phyloP scores from a whole-genome alignment of 2,329 filamentous ascomycete species.

The Pseudogymnoascus sp. region DNA sequence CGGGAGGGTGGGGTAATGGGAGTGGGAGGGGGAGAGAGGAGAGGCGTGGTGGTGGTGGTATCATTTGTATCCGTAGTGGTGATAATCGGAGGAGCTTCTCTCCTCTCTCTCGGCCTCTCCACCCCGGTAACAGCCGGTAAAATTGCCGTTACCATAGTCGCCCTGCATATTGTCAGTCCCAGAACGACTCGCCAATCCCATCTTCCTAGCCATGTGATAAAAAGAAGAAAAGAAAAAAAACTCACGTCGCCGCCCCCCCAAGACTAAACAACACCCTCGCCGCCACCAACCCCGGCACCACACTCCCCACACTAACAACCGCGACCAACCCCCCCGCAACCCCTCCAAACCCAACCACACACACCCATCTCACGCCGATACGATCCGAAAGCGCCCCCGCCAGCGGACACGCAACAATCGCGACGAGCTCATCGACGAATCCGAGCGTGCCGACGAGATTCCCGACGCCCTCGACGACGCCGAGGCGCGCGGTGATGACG shows the following conservation, averaged over 20 bases:
- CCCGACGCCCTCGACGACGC: constrained; percentile 65
- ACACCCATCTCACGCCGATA: constrained; percentile 65
- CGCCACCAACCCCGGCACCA: constrained; percentile 83
- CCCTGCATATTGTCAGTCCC: constrained; percentile 34
- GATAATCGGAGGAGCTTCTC: neutral
- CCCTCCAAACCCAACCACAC: constrained; percentile 72
- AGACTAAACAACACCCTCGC: constrained; percentile 83
- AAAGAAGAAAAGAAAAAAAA: constrained; percentile 11
- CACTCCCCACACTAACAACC: constrained; percentile 78
- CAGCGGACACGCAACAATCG: constrained; percentile 69
- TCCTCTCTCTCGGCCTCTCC: neutral
- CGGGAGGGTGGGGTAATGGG: constrained; percentile 16
- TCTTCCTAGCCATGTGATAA: neutral
- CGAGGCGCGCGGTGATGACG: constrained; percentile 76
- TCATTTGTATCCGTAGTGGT: constrained; percentile 30
- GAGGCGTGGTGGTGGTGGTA: neutral
- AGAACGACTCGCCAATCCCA: neutral
- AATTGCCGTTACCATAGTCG: constrained; percentile 96
- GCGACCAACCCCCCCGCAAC: constrained; percentile 71
- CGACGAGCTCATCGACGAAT: constrained; percentile 78
- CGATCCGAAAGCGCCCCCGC: constrained; percentile 77
- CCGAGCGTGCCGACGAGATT: constrained; percentile 79
- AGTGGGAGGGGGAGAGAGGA: neutral
- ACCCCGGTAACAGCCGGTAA: constrained; percentile 64
- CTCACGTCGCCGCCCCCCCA: constrained; percentile 80